These are phyloP conservation scores for Diplodia intermedia DNA, from an alignment of 2,329 filamentous ascomycete genomes.

Conservation along the genomic window DNA sequence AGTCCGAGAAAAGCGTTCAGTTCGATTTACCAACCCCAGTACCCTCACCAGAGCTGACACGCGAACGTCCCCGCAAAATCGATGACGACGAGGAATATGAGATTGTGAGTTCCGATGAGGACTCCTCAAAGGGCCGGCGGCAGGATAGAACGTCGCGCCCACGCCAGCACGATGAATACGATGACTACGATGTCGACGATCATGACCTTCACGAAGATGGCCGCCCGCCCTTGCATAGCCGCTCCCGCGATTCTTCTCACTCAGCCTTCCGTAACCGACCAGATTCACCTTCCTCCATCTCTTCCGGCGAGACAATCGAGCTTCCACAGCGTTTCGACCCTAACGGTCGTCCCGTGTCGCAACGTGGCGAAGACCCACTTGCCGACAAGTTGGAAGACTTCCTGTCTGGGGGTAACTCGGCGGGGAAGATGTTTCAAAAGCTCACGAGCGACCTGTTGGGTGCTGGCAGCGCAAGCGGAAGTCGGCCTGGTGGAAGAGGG, in stretches of 20 bases:
- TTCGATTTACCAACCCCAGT: conserved; percentile 46
- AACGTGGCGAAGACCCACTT: conserved; percentile 43
- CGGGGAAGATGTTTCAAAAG: conserved; percentile 32
- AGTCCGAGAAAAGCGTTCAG: conserved; percentile 45
- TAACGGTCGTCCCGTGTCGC: conserved; percentile 36
- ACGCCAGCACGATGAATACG: conserved; percentile 43
- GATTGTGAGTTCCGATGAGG: conserved; percentile 25
- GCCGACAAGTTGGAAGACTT: conserved; percentile 47
- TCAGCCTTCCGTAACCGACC: conserved; percentile 15
- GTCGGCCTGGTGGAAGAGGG: conserved; percentile 8
- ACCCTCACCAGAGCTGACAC: conserved; percentile 19
- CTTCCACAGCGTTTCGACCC: conserved; percentile 48
- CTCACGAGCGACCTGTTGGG: conserved; percentile 31
- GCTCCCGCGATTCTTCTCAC: conserved; percentile 7
- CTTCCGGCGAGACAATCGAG: conserved; percentile 46
- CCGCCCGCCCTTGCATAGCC: conserved; percentile 2
- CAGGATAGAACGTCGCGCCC: conserved; percentile 35
- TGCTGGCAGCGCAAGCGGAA: conserved; percentile 3
- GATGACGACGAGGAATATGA: conserved; percentile 29
- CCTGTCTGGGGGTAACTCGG: conserved; percentile 34
- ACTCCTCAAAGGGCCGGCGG: conserved; percentile 28
- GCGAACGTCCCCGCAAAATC: conserved; percentile 21
- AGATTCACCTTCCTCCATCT: conserved; percentile 37
- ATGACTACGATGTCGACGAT: conserved; percentile 43
- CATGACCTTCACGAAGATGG: conserved; percentile 34